phyloP scores from a whole-genome alignment of 352 stramenopile species.

The Globisporangium nunn region DNA sequence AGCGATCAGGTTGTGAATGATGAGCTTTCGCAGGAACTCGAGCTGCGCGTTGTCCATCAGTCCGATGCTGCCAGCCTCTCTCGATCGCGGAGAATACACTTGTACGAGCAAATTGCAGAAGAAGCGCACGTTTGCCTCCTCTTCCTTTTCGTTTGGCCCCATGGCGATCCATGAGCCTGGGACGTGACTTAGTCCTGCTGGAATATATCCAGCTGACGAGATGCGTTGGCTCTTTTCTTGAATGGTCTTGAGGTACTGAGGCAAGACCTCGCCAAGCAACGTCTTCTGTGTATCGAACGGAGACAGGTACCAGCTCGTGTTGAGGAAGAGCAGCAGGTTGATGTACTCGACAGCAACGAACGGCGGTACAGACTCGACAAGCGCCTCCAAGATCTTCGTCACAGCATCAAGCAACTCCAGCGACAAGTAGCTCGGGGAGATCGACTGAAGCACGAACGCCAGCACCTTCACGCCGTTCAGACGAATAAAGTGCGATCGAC shows the following conservation, averaged over 20 bases:
- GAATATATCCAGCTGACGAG: background rate
- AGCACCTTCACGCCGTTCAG: slow-evolving; percentile 68
- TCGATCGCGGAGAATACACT: slow-evolving; percentile 32
- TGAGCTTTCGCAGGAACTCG: slow-evolving; percentile 32
- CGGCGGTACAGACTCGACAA: slow-evolving; percentile 31
- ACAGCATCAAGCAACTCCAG: slow-evolving; percentile 50
- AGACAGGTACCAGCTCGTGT: slow-evolving; percentile 72
- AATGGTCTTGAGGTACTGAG: slow-evolving; percentile 48
- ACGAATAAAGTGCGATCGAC: slow-evolving; percentile 66
- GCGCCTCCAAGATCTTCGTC: slow-evolving; percentile 49
- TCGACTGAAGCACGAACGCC: slow-evolving; percentile 63
- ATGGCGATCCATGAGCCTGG: slow-evolving; percentile 5
- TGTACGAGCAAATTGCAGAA: slow-evolving; percentile 76
- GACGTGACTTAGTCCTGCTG: slow-evolving; percentile 4
- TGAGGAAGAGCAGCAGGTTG: slow-evolving; percentile 65
- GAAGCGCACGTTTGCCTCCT: slow-evolving; percentile 55
- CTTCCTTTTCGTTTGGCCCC: background rate
- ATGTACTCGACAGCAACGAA: slow-evolving; percentile 39
- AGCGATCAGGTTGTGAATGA: slow-evolving; percentile 69
- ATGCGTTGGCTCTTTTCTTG: slow-evolving; percentile 14
- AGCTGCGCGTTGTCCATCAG: slow-evolving; percentile 28
- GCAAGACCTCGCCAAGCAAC: slow-evolving; percentile 49
- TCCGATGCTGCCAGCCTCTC: slow-evolving; percentile 18
- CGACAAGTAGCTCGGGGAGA: slow-evolving; percentile 70
- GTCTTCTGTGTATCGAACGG: slow-evolving; percentile 73